A percentile compares a stretch with the other conserved stretches of the same genome.
These are phyloP conservation scores for Gynandropsis gynandra DNA, from an alignment of 345 rosid species.

Conservation along the genomic window DNA sequence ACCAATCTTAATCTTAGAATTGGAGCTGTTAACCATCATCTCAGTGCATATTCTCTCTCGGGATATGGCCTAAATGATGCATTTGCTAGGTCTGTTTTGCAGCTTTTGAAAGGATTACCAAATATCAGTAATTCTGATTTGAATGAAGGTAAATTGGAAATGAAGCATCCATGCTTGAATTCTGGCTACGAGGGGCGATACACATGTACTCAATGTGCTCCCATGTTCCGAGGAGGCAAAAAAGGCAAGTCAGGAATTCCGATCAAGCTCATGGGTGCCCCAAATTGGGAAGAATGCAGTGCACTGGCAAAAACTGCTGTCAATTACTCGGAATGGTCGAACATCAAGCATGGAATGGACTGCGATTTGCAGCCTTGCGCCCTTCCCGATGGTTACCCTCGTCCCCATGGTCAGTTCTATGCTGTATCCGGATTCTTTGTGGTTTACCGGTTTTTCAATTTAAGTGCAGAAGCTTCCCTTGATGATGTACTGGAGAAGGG, in stretches of 20 bases:
- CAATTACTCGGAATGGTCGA: constrained; percentile 89
- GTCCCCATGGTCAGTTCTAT: constrained; percentile 82
- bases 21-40: constrained; percentile 72
- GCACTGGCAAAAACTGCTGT: constrained; percentile 72
- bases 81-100: constrained; percentile 79
- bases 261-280: constrained; percentile 71
- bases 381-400: constrained; percentile 64
- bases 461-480: constrained; percentile 73
- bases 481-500: constrained; percentile 92
- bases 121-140: constrained; percentile 36
- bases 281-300: constrained; percentile 77
- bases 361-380: constrained; percentile 95
- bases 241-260: constrained; percentile 56
- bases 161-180: constrained; percentile 88
- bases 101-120: constrained; percentile 43
- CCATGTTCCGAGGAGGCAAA: constrained; percentile 38
- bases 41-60: constrained; percentile 90
- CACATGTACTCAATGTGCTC: constrained; percentile 60
- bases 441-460: constrained; percentile 77
- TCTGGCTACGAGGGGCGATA: constrained; percentile 74
- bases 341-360: constrained; percentile 51
- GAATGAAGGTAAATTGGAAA: constrained; percentile 48
- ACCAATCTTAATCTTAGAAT: constrained; percentile 68
- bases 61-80: constrained; percentile 99
- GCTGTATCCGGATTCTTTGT: constrained; percentile 94